Conservation (phyloP, 2,329 filamentous ascomycete species). For the Fusarium sublunatum region DNA sequence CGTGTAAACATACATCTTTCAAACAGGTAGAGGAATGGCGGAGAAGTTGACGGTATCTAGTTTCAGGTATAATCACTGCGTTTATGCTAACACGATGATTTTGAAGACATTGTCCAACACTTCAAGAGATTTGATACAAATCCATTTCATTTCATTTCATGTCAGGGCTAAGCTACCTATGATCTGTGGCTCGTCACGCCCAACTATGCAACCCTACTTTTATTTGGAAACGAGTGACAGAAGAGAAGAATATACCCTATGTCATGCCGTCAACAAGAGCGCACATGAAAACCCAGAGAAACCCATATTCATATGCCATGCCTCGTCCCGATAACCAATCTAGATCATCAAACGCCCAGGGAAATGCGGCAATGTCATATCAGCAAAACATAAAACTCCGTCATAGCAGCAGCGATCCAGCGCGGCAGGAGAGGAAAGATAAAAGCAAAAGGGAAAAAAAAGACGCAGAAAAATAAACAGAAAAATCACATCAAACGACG, state of each 20-base stretch:
- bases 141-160: conserved; percentile 26
- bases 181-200: conserved; percentile 19
- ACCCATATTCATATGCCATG: conserved; percentile 17
- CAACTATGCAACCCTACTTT: conserved; percentile 18
- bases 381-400: conserved; percentile 32
- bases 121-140: conserved; percentile 10
- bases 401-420: conserved; percentile 38
- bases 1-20: conserved; percentile 50
- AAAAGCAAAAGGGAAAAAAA: conserved; percentile 3
- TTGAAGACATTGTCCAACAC: neutral
- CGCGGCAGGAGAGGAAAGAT: conserved; percentile 20
- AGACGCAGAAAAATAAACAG: neutral
- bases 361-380: conserved; percentile 45
- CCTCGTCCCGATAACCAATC: conserved; percentile 34
- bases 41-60: conserved; percentile 42
- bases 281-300: conserved; percentile 26
- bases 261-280: conserved; percentile 20
- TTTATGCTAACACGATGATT: conserved; percentile 17
- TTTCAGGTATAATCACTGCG: conserved; percentile 27
- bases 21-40: conserved; percentile 46
- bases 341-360: conserved; percentile 44
- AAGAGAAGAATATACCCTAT: conserved; percentile 26
- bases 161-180: conserved; percentile 34
- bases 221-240: conserved; percentile 32
- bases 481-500: conserved; percentile 43